phyloP scores from a whole-genome alignment of 129 eudicot species.

The Centella asiatica region DNA sequence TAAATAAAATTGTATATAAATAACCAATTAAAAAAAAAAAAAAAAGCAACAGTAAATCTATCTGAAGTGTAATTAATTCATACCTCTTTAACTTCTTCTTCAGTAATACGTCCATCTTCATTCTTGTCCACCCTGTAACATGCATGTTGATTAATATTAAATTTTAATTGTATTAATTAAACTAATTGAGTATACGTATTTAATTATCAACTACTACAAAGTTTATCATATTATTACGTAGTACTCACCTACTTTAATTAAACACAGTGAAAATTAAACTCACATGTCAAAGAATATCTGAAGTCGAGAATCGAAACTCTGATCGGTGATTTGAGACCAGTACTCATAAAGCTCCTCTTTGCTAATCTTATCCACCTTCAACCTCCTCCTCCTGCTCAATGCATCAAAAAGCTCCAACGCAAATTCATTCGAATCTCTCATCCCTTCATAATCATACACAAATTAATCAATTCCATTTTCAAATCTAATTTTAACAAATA shows the following conservation, averaged over 20 bases:
- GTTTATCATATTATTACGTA: too few species aligned
- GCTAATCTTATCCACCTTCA: slow-evolving; percentile 31
- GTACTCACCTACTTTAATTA: neutral
- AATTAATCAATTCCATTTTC: too few species aligned
- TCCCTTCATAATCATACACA: slow-evolving; percentile 23
- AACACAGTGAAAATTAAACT: slow-evolving; percentile 4
- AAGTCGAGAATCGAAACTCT: slow-evolving; percentile 63
- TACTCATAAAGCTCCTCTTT: slow-evolving; percentile 45
- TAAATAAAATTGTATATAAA: too few species aligned
- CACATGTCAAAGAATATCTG: slow-evolving; percentile 65
- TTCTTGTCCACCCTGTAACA: slow-evolving; percentile 68
- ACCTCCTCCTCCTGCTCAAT: slow-evolving; percentile 32
- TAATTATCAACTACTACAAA: too few species aligned
- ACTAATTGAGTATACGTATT: too few species aligned
- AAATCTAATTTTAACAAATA: neutral
- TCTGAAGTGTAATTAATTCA: too few species aligned
- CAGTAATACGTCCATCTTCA: slow-evolving; percentile 68
- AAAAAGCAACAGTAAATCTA: too few species aligned
- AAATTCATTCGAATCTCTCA: slow-evolving; percentile 48
- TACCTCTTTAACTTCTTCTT: slow-evolving; percentile 85
- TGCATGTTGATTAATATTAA: neutral
- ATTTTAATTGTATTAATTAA: too few species aligned
- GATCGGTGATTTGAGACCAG: slow-evolving; percentile 56
- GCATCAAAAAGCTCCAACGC: slow-evolving; percentile 55
- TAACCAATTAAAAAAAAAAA: too few species aligned